Evolutionary conservation across 2,329 filamentous ascomycete species (phyloP), one percentile per base, ranked within the genome.

Genomic region (Ophiostoma ips): DNA sequence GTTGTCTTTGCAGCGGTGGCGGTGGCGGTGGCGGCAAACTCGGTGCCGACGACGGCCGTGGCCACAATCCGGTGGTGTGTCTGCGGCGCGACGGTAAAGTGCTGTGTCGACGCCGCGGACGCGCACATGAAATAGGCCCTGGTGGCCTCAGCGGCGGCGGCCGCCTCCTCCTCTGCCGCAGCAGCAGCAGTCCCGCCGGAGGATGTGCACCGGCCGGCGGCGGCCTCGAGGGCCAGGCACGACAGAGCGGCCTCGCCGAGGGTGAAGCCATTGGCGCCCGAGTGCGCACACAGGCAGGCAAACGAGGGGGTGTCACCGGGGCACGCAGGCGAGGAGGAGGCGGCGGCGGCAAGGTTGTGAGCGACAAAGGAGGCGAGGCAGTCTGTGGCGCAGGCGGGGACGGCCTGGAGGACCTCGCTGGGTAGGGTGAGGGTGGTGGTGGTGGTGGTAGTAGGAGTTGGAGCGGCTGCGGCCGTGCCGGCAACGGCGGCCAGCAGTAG

Each of bases 211-310:
- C 64, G 65, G 2, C 72, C 72, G 41, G 71, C 58, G 34, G 63
- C 63, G 50, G 61, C 64, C 58, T 76, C 72, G 8, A 75, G 75
- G 9, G 75, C 67, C 33, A 84, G 71, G 62, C 84, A 88, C 59
- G 81, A 75, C 54, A 86, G 64, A 5, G 78, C 81, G 11, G 73
- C 83, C 64, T 87, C 84, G n/a, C 81, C 83, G 45, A 87, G 59
- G 1, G 84, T 87, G 57, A 79, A 82, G 10, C 79, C 81, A 30
- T 73, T 73, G 12, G 62, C 64, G 9, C 81, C 81, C 33, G 69
- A 68, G 52, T 71, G 69, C 35, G 72, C 71, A 62, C 84, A 88
- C 7, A 87, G 68, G 56, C 81, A 86, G 58, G 71, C 65, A 56
- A 86, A 61, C 24, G 79, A 70, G 11, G 72, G 68, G 13, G 65